These are phyloP conservation scores for Trichoderma asperellum DNA, from an alignment of 2,329 filamentous ascomycete species.

Conservation along the genomic window DNA sequence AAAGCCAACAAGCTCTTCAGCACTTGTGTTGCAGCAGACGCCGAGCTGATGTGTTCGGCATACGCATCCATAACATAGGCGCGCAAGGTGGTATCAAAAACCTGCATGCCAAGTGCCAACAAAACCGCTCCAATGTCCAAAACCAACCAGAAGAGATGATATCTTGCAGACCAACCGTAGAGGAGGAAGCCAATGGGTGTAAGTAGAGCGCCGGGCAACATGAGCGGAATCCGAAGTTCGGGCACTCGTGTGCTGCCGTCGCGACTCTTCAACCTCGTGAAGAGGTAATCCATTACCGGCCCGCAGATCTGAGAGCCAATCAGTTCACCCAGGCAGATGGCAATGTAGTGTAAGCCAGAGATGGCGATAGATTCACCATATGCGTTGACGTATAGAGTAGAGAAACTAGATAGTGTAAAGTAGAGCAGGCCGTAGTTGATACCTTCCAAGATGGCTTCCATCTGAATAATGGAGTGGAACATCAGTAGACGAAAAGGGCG, in stretches of 20 bases:
- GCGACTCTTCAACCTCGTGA: conserved; percentile 33
- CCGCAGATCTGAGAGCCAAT: conserved; percentile 55
- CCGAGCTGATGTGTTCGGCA: conserved; percentile 39
- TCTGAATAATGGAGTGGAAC: conserved; percentile 64
- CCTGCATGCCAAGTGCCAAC: conserved; percentile 58
- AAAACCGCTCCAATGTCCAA: conserved; percentile 60
- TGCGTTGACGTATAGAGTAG: conserved; percentile 56
- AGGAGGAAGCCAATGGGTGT: conserved; percentile 45
- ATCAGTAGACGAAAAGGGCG: conserved; percentile 60
- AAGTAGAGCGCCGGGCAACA: conserved; percentile 40
- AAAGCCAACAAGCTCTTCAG: conserved; percentile 58
- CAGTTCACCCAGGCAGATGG: conserved; percentile 65
- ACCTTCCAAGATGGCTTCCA: conserved; percentile 58
- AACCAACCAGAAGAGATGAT: conserved; percentile 57
- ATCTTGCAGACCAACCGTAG: conserved; percentile 54
- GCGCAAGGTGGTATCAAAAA: conserved; percentile 56
- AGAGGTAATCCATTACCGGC: conserved; percentile 47
- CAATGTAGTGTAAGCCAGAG: conserved; percentile 67
- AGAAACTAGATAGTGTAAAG: conserved; percentile 65
- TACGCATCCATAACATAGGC: conserved; percentile 61
- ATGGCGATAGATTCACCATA: conserved; percentile 62
- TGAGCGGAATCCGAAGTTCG: neutral
- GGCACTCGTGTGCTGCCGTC: conserved; percentile 12
- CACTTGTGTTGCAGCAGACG: conserved; percentile 57
- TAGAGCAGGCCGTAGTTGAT: conserved; percentile 67